Percentiles rank a stretch among this genome's conserved stretches.
These are phyloP conservation scores for Leishmania mexicana DNA, from an alignment of 208 protist species.

Conservation along the genomic window DNA sequence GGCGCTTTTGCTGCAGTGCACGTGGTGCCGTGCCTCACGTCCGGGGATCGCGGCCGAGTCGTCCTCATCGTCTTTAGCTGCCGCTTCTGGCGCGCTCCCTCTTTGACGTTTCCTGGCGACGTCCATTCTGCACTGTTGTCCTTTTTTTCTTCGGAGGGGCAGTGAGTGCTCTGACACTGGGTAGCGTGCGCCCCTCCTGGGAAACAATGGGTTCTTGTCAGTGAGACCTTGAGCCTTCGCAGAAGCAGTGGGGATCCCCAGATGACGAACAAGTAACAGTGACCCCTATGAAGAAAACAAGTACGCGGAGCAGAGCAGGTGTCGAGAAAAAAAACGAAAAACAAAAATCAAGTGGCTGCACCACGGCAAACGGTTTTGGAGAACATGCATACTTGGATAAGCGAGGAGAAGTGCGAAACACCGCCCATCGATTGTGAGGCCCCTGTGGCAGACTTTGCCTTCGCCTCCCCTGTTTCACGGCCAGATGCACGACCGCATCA, in stretches of 20 bases:
- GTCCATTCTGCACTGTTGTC: neutral
- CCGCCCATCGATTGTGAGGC: neutral
- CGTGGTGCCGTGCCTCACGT: neutral
- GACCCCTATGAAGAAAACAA: neutral
- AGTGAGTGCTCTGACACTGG: neutral
- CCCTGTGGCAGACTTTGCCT: neutral
- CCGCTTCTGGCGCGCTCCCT: neutral
- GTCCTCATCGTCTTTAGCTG: neutral
- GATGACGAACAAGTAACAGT: neutral
- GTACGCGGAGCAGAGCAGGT: neutral
- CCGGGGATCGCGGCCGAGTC: conserved; percentile 1
- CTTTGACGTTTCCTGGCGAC: conserved; percentile 1
- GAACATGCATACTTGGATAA: neutral
- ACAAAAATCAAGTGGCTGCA: neutral
- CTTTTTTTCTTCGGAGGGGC: neutral
- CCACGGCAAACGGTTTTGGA: neutral
- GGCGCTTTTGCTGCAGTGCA: neutral
- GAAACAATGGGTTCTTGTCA: neutral
- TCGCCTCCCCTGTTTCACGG: neutral
- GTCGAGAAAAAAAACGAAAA: neutral
- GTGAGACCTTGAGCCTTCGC: neutral
- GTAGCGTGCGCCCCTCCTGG: neutral
- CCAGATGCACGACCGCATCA: neutral
- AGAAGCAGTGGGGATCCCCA: neutral
- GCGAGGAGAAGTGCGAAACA: neutral